A percentile compares a stretch with the other conserved stretches of the same genome.
Evolutionary conservation across 768 basidiomycete species (phyloP).

Genomic region (Tremella fuciformis): DNA sequence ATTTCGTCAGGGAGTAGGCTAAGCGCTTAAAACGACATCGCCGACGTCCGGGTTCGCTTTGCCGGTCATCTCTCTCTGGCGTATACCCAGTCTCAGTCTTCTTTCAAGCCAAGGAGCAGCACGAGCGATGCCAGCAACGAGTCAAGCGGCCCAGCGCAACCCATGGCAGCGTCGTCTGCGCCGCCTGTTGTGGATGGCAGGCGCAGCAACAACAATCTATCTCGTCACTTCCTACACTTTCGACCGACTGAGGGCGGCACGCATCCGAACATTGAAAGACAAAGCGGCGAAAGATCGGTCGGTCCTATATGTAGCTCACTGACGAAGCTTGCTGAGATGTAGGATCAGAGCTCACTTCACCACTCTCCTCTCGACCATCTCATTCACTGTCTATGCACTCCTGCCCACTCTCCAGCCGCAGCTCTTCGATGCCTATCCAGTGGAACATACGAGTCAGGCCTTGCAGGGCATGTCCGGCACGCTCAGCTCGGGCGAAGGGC

Average conservation of each 20-base stretch:
- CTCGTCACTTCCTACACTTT: conserved; percentile 34
- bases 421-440: conserved; percentile 36
- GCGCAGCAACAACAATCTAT: conserved; percentile 35
- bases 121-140: neutral
- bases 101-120: neutral
- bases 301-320: conserved; percentile 9
- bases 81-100: neutral
- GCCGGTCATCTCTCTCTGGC: neutral
- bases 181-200: conserved; percentile 27
- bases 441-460: conserved; percentile 39
- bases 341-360: conserved; percentile 47
- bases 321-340: neutral
- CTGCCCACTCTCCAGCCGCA: conserved; percentile 47
- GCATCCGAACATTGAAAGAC: conserved; percentile 33
- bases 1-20: too few relatives aligned
- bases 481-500: neutral
- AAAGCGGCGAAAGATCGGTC: conserved; percentile 33
- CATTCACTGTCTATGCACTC: conserved; percentile 50
- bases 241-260: conserved; percentile 35
- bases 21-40: too few relatives aligned
- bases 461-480: conserved; percentile 29
- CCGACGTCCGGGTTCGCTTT: neutral
- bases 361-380: conserved; percentile 46
- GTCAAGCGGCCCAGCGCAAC: conserved; percentile 7
- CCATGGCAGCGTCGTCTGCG: conserved; percentile 35